These are phyloP conservation scores for Ceratocystis colombiana DNA, from an alignment of 2,329 filamentous ascomycete species.

Conservation along the genomic window DNA sequence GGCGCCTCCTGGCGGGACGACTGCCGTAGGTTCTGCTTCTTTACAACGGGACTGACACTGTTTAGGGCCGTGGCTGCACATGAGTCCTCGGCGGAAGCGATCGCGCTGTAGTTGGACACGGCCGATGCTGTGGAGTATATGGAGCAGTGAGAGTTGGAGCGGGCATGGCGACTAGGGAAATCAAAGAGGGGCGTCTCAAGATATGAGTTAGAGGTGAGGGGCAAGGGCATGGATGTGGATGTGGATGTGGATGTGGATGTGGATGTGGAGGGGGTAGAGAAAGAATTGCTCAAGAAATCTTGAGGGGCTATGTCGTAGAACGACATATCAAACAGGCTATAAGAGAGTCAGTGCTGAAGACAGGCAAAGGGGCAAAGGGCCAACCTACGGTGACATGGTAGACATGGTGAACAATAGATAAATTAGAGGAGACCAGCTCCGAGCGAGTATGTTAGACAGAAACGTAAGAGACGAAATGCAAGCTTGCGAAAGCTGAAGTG, in stretches of 20 bases:
- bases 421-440: conserved; percentile 20
- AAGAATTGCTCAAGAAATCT: not conserved
- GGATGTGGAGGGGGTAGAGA: conserved; percentile 32
- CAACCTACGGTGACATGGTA: conserved; percentile 34
- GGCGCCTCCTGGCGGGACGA: conserved; percentile 46
- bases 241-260: not conserved
- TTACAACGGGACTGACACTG: conserved; percentile 41
- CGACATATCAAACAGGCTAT: conserved; percentile 47
- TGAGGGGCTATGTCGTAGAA: conserved; percentile 44
- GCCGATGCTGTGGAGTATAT: conserved; percentile 48
- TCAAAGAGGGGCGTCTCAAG: conserved; percentile 50
- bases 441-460: not conserved
- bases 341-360: conserved; percentile 9
- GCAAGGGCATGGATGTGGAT: conserved; percentile 30
- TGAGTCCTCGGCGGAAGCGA: conserved; percentile 57
- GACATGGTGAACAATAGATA: not conserved
- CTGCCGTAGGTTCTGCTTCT: not conserved
- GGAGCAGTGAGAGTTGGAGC: conserved; percentile 56
- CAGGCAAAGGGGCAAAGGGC: conserved; percentile 2
- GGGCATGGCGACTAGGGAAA: conserved; percentile 48
- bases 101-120: conserved; percentile 52
- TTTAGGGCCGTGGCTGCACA: conserved; percentile 55
- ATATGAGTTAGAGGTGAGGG: conserved; percentile 28
- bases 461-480: not conserved
- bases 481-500: not conserved